Conservation (phyloP, 495 filamentous ascomycete genomes). For the Darksidea phi region DNA sequence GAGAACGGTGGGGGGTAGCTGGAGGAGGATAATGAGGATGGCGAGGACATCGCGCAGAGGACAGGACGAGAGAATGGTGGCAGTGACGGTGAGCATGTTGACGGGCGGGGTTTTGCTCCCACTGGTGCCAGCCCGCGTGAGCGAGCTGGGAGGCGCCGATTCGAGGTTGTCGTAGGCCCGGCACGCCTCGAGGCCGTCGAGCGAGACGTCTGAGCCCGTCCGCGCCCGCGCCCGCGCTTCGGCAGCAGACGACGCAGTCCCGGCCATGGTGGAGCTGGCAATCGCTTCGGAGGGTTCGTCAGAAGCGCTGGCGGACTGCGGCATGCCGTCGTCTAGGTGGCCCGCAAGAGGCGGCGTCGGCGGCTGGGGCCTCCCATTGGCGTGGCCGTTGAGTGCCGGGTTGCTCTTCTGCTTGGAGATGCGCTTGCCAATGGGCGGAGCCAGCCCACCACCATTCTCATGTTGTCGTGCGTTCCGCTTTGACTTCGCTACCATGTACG, state of each 20-base stretch:
- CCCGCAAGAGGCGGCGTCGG: conserved; percentile 45
- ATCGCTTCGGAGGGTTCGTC: conserved; percentile 18
- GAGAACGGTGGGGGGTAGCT: conserved; percentile 87
- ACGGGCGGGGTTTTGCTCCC: conserved; percentile 52
- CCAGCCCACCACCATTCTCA: conserved; percentile 85
- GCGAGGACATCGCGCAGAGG: conserved; percentile 95
- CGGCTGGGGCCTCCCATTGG: conserved; percentile 52
- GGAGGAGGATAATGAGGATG: conserved; percentile 94
- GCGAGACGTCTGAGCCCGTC: conserved; percentile 30
- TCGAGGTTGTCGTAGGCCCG: conserved; percentile 22
- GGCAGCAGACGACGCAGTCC: conserved; percentile 6
- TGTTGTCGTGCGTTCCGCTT: conserved; percentile 65
- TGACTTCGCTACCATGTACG: conserved; percentile 65
- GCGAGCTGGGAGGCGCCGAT: conserved; percentile 2
- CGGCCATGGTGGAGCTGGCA: conserved; percentile 16
- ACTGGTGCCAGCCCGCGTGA: conserved; percentile 21
- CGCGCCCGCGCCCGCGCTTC: conserved; percentile 24
- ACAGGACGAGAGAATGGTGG: conserved; percentile 86
- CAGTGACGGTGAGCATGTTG: conserved; percentile 65
- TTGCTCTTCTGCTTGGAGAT: conserved; percentile 67
- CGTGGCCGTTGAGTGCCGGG: conserved; percentile 56
- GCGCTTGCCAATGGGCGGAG: conserved; percentile 76
- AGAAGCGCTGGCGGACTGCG: conserved; percentile 28
- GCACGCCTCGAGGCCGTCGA: conserved; percentile 32
- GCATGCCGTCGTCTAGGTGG: conserved; percentile 33